A percentile compares a stretch with the other conserved stretches of the same genome.
Evolutionary conservation across 495 filamentous ascomycete species (phyloP).

Genomic region (Talaromyces borbonicus): DNA sequence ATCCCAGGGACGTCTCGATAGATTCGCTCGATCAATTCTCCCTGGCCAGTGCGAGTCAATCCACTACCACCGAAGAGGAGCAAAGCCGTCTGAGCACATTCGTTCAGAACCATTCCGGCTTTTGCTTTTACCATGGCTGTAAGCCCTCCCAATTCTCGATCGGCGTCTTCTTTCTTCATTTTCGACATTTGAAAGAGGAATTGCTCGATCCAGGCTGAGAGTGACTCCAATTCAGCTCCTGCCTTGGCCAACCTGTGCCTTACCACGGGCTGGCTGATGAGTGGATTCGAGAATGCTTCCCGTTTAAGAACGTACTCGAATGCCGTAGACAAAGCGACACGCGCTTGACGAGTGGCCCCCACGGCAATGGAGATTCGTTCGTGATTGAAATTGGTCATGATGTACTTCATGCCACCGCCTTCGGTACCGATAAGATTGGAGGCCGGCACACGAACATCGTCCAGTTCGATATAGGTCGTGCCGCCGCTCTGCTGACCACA

Average conservation of each 20-base stretch:
- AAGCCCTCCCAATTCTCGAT: slow-evolving; percentile 56
- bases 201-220: slow-evolving; percentile 67
- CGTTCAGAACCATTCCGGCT: slow-evolving; percentile 56
- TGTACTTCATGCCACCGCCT: slow-evolving; percentile 60
- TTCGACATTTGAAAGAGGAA: slow-evolving; percentile 60
- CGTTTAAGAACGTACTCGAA: slow-evolving; percentile 61
- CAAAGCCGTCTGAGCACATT: slow-evolving; percentile 58
- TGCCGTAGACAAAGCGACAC: slow-evolving; percentile 54
- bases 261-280: slow-evolving; percentile 67
- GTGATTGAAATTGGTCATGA: slow-evolving; percentile 83
- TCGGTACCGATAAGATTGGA: slow-evolving; percentile 62
- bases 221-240: slow-evolving; percentile 57
- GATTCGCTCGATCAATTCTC: slow-evolving; percentile 59
- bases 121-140: slow-evolving; percentile 64
- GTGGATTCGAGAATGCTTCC: slow-evolving; percentile 64
- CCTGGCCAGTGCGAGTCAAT: slow-evolving; percentile 56
- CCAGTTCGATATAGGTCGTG: slow-evolving; percentile 68
- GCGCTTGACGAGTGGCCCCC: slow-evolving; percentile 48
- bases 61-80: slow-evolving; percentile 67
- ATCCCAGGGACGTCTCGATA: slow-evolving; percentile 55
- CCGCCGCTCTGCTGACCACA: slow-evolving; percentile 51
- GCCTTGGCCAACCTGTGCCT: slow-evolving; percentile 60
- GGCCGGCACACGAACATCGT: slow-evolving; percentile 60
- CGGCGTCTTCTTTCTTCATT: slow-evolving; percentile 51
- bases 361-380: slow-evolving; percentile 61